A percentile compares a stretch with the other conserved stretches of the same genome.
These are phyloP conservation scores for Neonectria magnoliae DNA, from an alignment of 2,329 filamentous ascomycete genomes.

Conservation along the genomic window DNA sequence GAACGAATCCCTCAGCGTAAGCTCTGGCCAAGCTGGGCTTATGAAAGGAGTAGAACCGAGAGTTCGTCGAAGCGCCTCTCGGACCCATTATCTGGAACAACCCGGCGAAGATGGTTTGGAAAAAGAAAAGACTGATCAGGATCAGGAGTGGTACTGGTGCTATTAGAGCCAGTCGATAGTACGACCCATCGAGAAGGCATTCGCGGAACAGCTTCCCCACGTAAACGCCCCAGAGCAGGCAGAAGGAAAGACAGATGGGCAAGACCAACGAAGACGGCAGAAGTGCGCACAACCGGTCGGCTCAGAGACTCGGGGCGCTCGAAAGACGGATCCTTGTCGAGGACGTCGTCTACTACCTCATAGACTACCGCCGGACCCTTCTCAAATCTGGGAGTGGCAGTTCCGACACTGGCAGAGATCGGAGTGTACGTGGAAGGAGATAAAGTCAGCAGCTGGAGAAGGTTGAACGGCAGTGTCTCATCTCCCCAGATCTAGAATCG, in stretches of 20 bases:
- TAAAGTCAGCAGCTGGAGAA: conserved; percentile 10
- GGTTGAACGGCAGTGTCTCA: conserved; percentile 12
- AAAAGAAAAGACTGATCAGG: conserved; percentile 52
- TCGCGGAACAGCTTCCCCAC: conserved; percentile 51
- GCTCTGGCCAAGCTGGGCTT: conserved; percentile 47
- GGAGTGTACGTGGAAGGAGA: conserved; percentile 3
- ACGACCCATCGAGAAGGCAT: conserved; percentile 51
- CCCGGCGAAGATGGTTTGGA: conserved; percentile 52
- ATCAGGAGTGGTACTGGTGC: conserved; percentile 50
- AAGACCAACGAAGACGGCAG: conserved; percentile 48
- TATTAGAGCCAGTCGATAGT: conserved; percentile 50
- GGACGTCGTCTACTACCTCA: conserved; percentile 6
- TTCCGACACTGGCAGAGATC: conserved; percentile 9
- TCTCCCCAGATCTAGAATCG: conserved; percentile 6
- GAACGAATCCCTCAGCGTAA: conserved; percentile 45
- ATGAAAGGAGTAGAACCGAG: conserved; percentile 56
- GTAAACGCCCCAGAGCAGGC: conserved; percentile 51
- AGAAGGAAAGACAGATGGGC: conserved; percentile 49
- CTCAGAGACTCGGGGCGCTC: conserved; percentile 11
- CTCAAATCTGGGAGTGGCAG: conserved; percentile 5
- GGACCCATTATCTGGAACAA: conserved; percentile 61
- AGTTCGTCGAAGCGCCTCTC: conserved; percentile 54
- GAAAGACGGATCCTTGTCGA: conserved; percentile 9
- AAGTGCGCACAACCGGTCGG: background rate
- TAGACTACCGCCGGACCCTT: background rate